Conservation (phyloP, 441 rosid genomes). For the Erodium moschatum region DNA sequence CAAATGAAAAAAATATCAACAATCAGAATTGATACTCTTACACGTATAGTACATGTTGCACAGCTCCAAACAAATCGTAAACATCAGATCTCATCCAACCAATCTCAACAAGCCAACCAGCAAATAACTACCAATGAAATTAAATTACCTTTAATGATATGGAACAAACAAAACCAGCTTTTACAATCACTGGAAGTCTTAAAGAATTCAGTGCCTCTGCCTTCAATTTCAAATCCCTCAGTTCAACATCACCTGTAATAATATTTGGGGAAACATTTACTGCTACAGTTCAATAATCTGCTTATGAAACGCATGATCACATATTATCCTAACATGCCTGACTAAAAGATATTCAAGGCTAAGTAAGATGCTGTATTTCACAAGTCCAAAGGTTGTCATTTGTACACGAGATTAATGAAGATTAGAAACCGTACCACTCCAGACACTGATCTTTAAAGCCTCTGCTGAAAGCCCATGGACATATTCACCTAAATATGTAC, state of each 20-base stretch:
- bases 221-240: slow-evolving; percentile 83
- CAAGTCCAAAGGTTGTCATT: neutral
- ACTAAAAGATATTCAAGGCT: neutral
- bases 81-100: neutral
- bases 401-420: too few species aligned
- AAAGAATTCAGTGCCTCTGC: slow-evolving; percentile 90
- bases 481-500: slow-evolving; percentile 91
- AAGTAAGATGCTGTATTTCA: neutral
- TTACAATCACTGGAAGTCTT: slow-evolving; percentile 81
- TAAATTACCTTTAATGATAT: slow-evolving; percentile 71
- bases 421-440: slow-evolving; percentile 59
- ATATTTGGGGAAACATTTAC: neutral
- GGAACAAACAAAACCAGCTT: slow-evolving; percentile 94
- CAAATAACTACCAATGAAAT: neutral
- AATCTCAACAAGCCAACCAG: neutral
- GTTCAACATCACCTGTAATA: slow-evolving; percentile 83
- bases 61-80: neutral
- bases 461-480: slow-evolving; percentile 89
- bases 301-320: neutral
- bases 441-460: slow-evolving; percentile 92
- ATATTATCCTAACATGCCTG: neutral
- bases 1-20: neutral
- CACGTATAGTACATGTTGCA: neutral
- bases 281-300: neutral
- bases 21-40: neutral